These are phyloP conservation scores for Mycosphaerelloides madeirae DNA, from an alignment of 2,329 filamentous ascomycete genomes.

Conservation along the genomic window DNA sequence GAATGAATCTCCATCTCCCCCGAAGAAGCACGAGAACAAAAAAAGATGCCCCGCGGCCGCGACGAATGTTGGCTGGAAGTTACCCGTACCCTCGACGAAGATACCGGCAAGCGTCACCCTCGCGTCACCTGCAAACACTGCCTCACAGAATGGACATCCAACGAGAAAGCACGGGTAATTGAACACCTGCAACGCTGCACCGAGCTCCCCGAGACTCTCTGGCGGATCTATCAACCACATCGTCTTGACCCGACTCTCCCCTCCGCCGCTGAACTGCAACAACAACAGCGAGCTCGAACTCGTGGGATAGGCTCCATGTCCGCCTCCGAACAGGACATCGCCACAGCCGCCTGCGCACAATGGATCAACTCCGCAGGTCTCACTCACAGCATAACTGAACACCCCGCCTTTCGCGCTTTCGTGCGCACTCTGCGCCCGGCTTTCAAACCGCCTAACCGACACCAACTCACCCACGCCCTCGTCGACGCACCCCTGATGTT, in stretches of 20 bases:
- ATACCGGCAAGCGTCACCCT: constrained; percentile 24
- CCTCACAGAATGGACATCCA: constrained; percentile 22
- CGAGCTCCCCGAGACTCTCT: constrained; percentile 20
- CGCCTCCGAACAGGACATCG: constrained; percentile 18
- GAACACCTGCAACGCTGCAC: constrained; percentile 23
- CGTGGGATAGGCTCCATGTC: constrained; percentile 23
- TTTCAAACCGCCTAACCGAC: constrained; percentile 18
- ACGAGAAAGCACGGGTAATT: constrained; percentile 23
- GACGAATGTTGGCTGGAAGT: constrained; percentile 25
- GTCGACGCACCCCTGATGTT: constrained; percentile 23
- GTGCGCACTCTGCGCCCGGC: constrained; percentile 19
- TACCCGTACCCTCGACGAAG: constrained; percentile 20
- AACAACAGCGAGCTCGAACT: constrained; percentile 21
- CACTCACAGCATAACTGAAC: constrained; percentile 15
- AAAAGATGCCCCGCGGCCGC: constrained; percentile 20
- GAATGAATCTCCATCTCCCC: not conserved
- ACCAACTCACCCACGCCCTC: constrained; percentile 21
- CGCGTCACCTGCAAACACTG: constrained; percentile 25
- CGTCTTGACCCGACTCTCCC: constrained; percentile 22
- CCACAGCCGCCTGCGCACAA: constrained; percentile 21
- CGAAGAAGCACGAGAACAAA: not conserved
- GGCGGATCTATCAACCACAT: constrained; percentile 23
- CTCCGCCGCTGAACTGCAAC: constrained; percentile 21
- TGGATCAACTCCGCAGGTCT: constrained; percentile 20
- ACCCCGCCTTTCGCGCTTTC: constrained; percentile 22